phyloP scores from a whole-genome alignment of 805 yeast species.

The Tetrapisispora arboricola region DNA sequence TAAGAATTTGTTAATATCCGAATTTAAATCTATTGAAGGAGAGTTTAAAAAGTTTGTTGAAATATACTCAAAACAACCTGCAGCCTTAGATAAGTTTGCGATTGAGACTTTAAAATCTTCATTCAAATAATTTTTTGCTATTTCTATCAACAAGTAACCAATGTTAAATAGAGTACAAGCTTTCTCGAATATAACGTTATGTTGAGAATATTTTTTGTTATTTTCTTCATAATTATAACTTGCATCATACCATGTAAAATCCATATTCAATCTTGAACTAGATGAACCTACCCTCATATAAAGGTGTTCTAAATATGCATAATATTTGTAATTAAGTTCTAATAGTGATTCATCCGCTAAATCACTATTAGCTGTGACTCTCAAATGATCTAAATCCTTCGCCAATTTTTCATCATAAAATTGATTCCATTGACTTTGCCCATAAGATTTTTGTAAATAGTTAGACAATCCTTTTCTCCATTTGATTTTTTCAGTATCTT shows the following conservation, averaged over 20 bases:
- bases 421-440: slow-evolving; percentile 23
- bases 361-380: slow-evolving; percentile 27
- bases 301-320: slow-evolving; percentile 70
- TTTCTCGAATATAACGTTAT: slow-evolving; percentile 80
- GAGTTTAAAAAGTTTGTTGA: slow-evolving; percentile 81
- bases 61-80: slow-evolving; percentile 64
- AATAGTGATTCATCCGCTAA: slow-evolving; percentile 23
- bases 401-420: slow-evolving; percentile 24
- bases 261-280: slow-evolving; percentile 42
- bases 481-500: slow-evolving; percentile 24
- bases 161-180: slow-evolving; percentile 75
- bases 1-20: slow-evolving; percentile 57
- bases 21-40: slow-evolving; percentile 68
- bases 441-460: slow-evolving; percentile 24
- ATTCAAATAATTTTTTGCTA: slow-evolving; percentile 32
- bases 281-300: slow-evolving; percentile 66
- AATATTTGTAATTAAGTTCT: slow-evolving; percentile 48
- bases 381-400: slow-evolving; percentile 19
- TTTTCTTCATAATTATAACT: slow-evolving; percentile 28
- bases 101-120: slow-evolving; percentile 48
- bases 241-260: slow-evolving; percentile 77
- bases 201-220: slow-evolving; percentile 47
- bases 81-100: slow-evolving; percentile 57
- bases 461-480: slow-evolving; percentile 25
- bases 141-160: slow-evolving; percentile 49